Evolutionary conservation across 257 asterid genomes (phyloP), one percentile per base, ranked within the genome.

Genomic region (Penstemon davidsonii): DNA sequence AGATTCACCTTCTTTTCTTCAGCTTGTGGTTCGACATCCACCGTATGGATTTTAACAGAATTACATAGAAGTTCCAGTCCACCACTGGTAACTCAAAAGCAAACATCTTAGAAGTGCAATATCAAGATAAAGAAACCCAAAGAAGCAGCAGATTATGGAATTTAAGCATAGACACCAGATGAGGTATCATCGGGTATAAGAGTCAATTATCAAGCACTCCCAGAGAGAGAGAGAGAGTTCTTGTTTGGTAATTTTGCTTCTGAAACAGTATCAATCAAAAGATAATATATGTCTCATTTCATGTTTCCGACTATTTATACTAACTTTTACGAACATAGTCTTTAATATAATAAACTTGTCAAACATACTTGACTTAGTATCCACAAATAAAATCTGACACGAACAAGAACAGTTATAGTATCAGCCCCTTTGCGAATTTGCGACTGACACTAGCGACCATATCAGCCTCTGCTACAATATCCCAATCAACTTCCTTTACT

Each of bases 31-130:
- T 82, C 91, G 37, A 94, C 88, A 76, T 73, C 80, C 45, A 91
- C 90, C 49, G 79, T 57, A 72, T 94, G 99, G 74, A 84, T 87
- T 86, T 87, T 94, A 77, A 84, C 89, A 41, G 97, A 94, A 75
- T 91, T 73, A 78, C 97, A 91, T 12, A 93, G 86, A 79, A 93
- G 95, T 78, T 93, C 99, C 79, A 89, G 82, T 46, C 99, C 99
- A 39, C 99, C 99, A 52, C 99, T 94, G 80, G 60, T 25, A 58
- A 67, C 11, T 37, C 63, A 67, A 62, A 45, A 46, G 47, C 37
- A 60, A 19, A 60, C 8, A 74, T 40, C 57, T 75, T 42, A 70
- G 52, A 41, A 68, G 44, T 50, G 46, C 3, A 55, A 43, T 36
- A 57, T 37, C 5, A 38, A 60, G 45, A 60, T 15, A 71, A 60